phyloP scores from a whole-genome alignment of 179 eudicot species.

The Dionaea muscipula region DNA sequence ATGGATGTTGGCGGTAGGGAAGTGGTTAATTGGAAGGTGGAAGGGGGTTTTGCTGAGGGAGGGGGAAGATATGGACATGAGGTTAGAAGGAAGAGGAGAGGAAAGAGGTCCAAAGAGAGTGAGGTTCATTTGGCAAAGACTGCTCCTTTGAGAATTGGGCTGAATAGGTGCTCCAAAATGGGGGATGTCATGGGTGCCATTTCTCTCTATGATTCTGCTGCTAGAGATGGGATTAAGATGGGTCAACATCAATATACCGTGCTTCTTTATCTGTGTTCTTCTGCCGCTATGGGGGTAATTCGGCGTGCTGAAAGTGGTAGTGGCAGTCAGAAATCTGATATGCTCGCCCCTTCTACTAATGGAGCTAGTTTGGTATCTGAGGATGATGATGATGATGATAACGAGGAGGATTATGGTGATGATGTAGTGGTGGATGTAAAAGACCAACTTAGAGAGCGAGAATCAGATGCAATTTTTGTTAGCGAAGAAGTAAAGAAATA shows the following conservation, averaged over 20 bases:
- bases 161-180: constrained; percentile 68
- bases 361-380: not conserved
- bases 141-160: constrained; percentile 28
- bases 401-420: constrained; percentile 14
- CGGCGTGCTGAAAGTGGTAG: constrained; percentile 74
- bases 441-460: constrained; percentile 18
- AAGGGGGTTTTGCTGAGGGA: constrained; percentile 8
- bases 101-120: constrained; percentile 30
- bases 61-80: constrained; percentile 8
- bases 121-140: constrained; percentile 25
- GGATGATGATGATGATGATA: constrained; percentile 7
- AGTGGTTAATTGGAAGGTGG: constrained; percentile 12
- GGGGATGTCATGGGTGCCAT: constrained; percentile 84
- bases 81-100: constrained; percentile 24
- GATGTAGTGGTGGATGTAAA: constrained; percentile 17
- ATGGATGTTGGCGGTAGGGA: not conserved
- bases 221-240: constrained; percentile 30
- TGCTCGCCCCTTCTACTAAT: constrained; percentile 1
- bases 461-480: constrained; percentile 34
- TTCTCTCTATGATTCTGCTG: constrained; percentile 50
- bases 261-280: constrained; percentile 74
- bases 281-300: constrained; percentile 75
- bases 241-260: constrained; percentile 69
- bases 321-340: constrained; percentile 34
- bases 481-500: constrained; percentile 48